Base-by-base conservation (phyloP, 2,329 filamentous ascomycete genomes). In the Mycocentrospora acerina region DNA sequence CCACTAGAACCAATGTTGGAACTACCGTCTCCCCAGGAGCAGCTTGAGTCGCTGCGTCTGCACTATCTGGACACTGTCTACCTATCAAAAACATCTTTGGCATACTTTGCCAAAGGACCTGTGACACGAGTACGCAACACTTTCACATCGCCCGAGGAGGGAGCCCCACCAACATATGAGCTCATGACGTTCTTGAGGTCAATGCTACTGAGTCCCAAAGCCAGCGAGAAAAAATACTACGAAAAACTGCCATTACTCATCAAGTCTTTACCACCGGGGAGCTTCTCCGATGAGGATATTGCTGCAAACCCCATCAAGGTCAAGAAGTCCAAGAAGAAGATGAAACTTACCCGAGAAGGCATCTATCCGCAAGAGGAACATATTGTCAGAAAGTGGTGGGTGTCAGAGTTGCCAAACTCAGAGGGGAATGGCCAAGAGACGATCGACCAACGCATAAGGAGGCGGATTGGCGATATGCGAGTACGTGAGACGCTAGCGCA, bases 71-170 rank as follows among this genome's bases (percentile, higher is more conserved):
- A 75, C 11, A 65, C 70, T 22, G 52, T 76, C 46, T 75, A 78
- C 60, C 52, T 71, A 9, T 69, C 62, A 7, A 68, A 87, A 77
- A 87, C 85, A 24, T 88, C 87, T 3, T 70, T 91, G 40, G 87
- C 87, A 41, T 93, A 90, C 65, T 90, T 91, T 66, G 84, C 84
- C 14, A 93, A 93, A 70, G 88, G 87, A 1, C 86, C 88, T 2
- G 71, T 93, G 14, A 88, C 87, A 29, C 78, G 86, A 52, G 83
- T 86, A 30, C 79, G 87, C 42, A 85, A 83, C 31, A 79, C 82
- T 11, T 88, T 88, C 47, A 80, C 83, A 40, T 68, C 81, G 11
- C 78, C 82, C 44, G 78, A 78, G 35, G 80, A 84, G 59, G 71
- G 77, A 6, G 78, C 75, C 15, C 67, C 83, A 14, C 74, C 82